Evolutionary conservation across 257 asterid species (phyloP).

Genomic region (Nicotiana obtusifolia): DNA sequence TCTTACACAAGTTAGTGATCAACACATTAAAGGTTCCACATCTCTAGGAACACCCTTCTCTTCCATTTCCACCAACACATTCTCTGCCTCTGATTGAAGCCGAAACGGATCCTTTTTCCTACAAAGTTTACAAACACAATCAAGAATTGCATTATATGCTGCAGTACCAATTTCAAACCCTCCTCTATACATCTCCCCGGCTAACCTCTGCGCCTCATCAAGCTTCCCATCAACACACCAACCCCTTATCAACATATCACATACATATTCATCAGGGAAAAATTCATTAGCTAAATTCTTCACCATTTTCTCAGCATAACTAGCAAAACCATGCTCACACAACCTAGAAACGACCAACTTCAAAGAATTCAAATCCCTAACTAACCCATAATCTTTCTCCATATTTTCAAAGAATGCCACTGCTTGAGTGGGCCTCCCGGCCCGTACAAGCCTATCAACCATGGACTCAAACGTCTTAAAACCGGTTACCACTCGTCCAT

Average conservation of each 20-base stretch:
- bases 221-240: constrained; percentile 87
- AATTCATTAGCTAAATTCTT: constrained; percentile 74
- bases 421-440: constrained; percentile 60
- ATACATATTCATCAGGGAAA: constrained; percentile 70
- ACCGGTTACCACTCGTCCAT: constrained; percentile 51
- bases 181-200: constrained; percentile 76
- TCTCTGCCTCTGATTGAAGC: constrained; percentile 48
- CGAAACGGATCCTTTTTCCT: constrained; percentile 78
- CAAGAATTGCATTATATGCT: constrained; percentile 69
- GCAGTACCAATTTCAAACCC: constrained; percentile 65
- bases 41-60: constrained; percentile 73
- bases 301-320: constrained; percentile 87
- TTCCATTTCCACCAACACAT: constrained; percentile 71
- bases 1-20: constrained; percentile 71
- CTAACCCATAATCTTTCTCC: constrained; percentile 68
- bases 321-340: constrained; percentile 66
- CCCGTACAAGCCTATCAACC: constrained; percentile 76
- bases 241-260: constrained; percentile 66
- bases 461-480: constrained; percentile 51
- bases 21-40: constrained; percentile 81
- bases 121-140: constrained; percentile 77
- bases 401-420: constrained; percentile 65
- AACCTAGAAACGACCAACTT: constrained; percentile 54
- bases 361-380: constrained; percentile 47
- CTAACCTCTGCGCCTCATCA: constrained; percentile 69